These are phyloP conservation scores for Fagus crenata DNA, from an alignment of 306 rosid genomes.

Conservation along the genomic window DNA sequence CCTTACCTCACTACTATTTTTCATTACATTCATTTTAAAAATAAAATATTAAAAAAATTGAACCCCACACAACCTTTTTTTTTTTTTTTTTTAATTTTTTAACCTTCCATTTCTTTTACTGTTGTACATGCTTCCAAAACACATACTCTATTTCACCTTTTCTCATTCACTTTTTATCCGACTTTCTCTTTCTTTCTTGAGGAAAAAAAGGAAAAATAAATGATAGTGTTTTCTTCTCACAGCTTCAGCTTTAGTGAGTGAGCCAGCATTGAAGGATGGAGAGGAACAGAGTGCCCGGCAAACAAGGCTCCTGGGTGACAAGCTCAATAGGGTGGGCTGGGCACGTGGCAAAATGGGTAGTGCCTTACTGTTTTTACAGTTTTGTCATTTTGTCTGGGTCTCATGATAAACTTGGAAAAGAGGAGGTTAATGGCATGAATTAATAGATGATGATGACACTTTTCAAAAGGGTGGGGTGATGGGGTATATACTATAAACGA, in stretches of 20 bases:
- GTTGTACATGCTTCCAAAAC: neutral
- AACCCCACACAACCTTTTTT: neutral
- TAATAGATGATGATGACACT: constrained; percentile 19
- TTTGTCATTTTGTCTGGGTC: constrained; percentile 29
- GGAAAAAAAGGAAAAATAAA: constrained; percentile 2
- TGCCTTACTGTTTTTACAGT: neutral
- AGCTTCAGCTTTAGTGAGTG: neutral
- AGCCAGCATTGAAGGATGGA: constrained; percentile 47
- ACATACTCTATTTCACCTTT: no score
- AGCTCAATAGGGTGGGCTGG: neutral
- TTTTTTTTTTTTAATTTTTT: neutral
- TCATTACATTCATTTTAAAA: neutral
- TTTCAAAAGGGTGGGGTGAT: constrained; percentile 6
- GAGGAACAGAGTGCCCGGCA: constrained; percentile 34
- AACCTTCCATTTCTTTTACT: no score
- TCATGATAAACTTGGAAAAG: no score
- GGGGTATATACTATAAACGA: neutral
- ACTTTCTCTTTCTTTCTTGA: constrained; percentile 30
- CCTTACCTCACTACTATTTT: constrained; percentile 1
- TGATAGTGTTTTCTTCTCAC: neutral
- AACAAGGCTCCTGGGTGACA: constrained; percentile 47
- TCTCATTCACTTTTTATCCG: constrained; percentile 13
- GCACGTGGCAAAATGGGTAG: constrained; percentile 37
- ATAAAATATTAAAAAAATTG: neutral
- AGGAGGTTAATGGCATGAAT: neutral